Evolutionary conservation across 2,329 filamentous ascomycete genomes (phyloP).

Genomic region (Sarocladium kiliense): DNA sequence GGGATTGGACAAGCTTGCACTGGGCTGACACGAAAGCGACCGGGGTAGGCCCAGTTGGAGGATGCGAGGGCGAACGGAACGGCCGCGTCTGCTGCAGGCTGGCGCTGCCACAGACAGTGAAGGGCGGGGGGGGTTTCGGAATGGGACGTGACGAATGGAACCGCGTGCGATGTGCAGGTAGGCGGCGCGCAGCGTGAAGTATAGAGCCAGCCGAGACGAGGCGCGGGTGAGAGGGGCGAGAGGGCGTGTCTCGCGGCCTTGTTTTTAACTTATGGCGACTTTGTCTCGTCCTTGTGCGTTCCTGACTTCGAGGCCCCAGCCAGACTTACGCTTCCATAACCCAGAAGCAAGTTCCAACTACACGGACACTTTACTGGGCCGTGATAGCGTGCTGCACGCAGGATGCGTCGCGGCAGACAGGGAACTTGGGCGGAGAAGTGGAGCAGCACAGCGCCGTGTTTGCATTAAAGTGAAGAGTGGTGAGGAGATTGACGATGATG

Average conservation of each 20-base stretch:
- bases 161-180: conserved; percentile 2
- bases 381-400: conserved; percentile 6
- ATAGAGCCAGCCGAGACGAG: neutral
- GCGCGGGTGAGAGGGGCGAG: neutral
- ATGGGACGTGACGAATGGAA: conserved; percentile 10
- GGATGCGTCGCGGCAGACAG: conserved; percentile 7
- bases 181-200: conserved; percentile 2
- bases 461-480: conserved; percentile 1
- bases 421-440: conserved; percentile 7
- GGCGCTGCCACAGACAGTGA: neutral
- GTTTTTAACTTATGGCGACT: neutral
- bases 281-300: conserved; percentile 6
- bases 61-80: conserved; percentile 11
- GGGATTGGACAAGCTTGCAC: conserved; percentile 25
- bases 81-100: conserved; percentile 5
- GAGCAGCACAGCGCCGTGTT: neutral
- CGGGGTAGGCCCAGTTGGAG: conserved; percentile 10
- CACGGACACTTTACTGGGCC: neutral
- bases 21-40: conserved; percentile 25
- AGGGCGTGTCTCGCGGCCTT: neutral
- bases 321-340: neutral
- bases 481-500: neutral
- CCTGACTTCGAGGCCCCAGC: neutral
- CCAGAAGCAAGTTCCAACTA: neutral
- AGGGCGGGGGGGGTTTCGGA: conserved; percentile 9